phyloP scores from a whole-genome alignment of 495 filamentous ascomycete species.

The Cercophora sp. region DNA sequence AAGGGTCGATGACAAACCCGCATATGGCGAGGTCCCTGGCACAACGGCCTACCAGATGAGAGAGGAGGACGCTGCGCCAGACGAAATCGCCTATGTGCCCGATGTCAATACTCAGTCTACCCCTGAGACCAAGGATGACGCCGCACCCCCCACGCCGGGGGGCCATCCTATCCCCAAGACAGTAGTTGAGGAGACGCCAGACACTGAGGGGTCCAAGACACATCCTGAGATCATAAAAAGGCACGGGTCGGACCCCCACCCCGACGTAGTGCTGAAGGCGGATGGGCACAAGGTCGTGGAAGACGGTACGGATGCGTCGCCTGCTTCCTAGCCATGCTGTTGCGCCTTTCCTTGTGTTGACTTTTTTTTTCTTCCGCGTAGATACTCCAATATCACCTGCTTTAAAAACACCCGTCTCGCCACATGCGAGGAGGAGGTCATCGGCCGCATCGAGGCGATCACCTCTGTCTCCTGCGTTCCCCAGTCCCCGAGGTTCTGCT shows the following conservation, averaged over 20 bases:
- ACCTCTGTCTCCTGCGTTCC: constrained; percentile 13
- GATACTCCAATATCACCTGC: constrained; percentile 37
- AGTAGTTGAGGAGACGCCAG: constrained; percentile 45
- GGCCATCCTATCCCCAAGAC: constrained; percentile 46
- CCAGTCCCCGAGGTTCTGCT: constrained; percentile 6
- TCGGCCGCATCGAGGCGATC: constrained; percentile 22
- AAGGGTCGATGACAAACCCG: constrained; percentile 61
- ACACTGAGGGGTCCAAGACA: constrained; percentile 37
- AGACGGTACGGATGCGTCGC: constrained; percentile 37
- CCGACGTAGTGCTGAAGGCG: constrained; percentile 45
- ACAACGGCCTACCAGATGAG: constrained; percentile 72
- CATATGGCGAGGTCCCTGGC: constrained; percentile 84
- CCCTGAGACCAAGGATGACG: constrained; percentile 13
- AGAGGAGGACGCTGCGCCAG: constrained; percentile 79
- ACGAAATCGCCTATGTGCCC: constrained; percentile 55
- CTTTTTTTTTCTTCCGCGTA: constrained; percentile 31
- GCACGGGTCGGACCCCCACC: constrained; percentile 42
- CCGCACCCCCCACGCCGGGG: constrained; percentile 35
- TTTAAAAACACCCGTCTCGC: constrained; percentile 25
- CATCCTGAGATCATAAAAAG: constrained; percentile 35
- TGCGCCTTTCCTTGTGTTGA: constrained; percentile 30
- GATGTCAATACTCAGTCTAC: constrained; percentile 17
- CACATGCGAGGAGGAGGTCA: constrained; percentile 34
- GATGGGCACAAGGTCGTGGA: constrained; percentile 30
- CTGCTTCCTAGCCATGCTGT: constrained; percentile 14